Evolutionary conservation across 805 yeast genomes (phyloP), one percentile per base, ranked within the genome.

Genomic region (Debaryomyces hansenii): DNA sequence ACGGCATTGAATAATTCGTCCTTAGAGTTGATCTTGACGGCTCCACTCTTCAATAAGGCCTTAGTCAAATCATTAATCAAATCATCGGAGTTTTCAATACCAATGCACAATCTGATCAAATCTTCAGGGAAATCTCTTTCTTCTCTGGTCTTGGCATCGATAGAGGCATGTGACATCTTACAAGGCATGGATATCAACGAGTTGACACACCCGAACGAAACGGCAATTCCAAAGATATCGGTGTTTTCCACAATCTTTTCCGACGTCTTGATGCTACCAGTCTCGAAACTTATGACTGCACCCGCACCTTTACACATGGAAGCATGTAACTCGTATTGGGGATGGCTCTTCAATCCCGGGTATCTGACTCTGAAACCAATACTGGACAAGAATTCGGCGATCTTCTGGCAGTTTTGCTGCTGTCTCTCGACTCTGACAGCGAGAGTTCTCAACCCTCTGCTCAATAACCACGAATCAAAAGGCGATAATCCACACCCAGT

Each of bases 111-210:
- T 59, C 98, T 78, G 56, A 91, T 83, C 60, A 91, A 75, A 63
- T 92, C 97, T 66, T 91, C 97, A 2, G 97, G 96, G 69, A 91
- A 83, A 38, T 84, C 90, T 64, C 98, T 82, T 64, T 87, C 95
- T 41, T 83, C 84, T 66, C 97, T 82, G 3, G 89, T 84, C 60
- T 87, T 82, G 20, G 90, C 85, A 56, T 90, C 96, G 51, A 91
- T 91, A 2, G 96, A 85, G n/a, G 97, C 97, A 62, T 91, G 98
- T 5, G 96, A 88, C 97, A 91, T 91, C 66, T 81, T 80, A 66
- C 97, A 89, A 12, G 98, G 98, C 84, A 91, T 80, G 34, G 96
- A 89, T 47, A 91, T 89, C 61, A 91, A 76, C 14, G 96, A 87
- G 72, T 90, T 89, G 50, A 92, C 96, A 64, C 96, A 87, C 18